These are phyloP conservation scores for Polychaeton citri DNA, from an alignment of 2,329 filamentous ascomycete species.

Conservation along the genomic window DNA sequence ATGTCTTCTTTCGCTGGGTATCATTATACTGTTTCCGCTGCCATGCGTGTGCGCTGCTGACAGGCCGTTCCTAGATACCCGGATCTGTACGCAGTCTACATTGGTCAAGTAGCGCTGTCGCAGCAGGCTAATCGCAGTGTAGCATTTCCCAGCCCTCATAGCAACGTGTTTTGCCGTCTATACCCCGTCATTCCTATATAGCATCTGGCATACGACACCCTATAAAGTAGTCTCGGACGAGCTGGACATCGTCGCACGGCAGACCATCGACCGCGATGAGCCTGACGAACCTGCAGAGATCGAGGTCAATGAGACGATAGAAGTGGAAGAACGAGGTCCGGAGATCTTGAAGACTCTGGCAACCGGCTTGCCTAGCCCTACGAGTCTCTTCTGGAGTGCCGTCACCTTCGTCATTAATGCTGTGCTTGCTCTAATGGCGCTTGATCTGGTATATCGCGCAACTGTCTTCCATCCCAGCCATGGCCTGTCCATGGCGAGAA, in stretches of 20 bases:
- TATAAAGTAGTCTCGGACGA: conserved; percentile 21
- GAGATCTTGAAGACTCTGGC: conserved; percentile 53
- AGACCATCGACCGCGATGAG: conserved; percentile 23
- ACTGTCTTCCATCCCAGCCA: conserved; percentile 55
- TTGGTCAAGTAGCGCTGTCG: background rate
- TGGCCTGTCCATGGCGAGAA: conserved; percentile 70
- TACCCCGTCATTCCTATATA: conserved; percentile 26
- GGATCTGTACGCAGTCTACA: conserved; percentile 18
- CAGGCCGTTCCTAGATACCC: conserved; percentile 24
- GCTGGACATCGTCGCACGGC: conserved; percentile 25
- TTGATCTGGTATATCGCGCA: conserved; percentile 68
- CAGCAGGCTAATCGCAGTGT: conserved; percentile 8
- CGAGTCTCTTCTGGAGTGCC: conserved; percentile 51
- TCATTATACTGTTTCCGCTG: no score
- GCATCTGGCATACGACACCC: conserved; percentile 14
- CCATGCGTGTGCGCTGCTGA: no score
- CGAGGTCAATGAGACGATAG: conserved; percentile 49
- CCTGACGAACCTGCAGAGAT: conserved; percentile 31
- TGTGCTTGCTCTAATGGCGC: conserved; percentile 51
- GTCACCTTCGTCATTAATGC: conserved; percentile 49
- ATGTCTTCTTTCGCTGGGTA: background rate
- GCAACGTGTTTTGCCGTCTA: conserved; percentile 32
- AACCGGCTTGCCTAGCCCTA: conserved; percentile 61
- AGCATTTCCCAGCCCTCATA: conserved; percentile 20
- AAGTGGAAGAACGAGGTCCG: conserved; percentile 44